Base-by-base conservation (phyloP, 106 monocot genomes). In the Dactylorhiza incarnata region DNA sequence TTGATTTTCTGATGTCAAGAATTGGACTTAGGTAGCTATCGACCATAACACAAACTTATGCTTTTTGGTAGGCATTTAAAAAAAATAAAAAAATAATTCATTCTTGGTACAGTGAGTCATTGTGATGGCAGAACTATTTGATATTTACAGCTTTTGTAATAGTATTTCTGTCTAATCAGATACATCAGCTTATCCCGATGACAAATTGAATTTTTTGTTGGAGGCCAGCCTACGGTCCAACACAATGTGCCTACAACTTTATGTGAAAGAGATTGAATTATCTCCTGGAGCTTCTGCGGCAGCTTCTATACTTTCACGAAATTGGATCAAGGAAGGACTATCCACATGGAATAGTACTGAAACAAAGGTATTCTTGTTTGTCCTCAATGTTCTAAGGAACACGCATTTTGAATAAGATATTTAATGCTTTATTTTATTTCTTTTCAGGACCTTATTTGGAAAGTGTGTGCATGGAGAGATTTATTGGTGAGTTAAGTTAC, bases 391-490 rank as follows among this genome's bases (percentile, higher is more conserved):
- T 47, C n/a, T 65, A 65, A 65, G 25, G 25, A 24, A 25, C 8
- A 26, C 11, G 5, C 53, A 75, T 29, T 59, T 54, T 43, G 45
- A 19, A 10, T 11, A 12, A 65, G 17, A 9, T 65, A 17, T 16
- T 17, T 81, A 20, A 56, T 73, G 45, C 7, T 58, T 7, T 14
- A 26, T 24, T 81, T 70, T 51, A 73, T 61, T 79, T 58, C 72
- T 71, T 83, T 76, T 74, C 83, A 97, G 96, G 93, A 97, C 73
- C 80, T 87, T 54, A 62, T 97, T 45, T 87, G 89, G 87, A 91
- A 80, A 81, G 48, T 97, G 8, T 97, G 91, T 78, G 84, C 82
- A 48, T 97, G 96, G 96, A 93, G 96, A 82, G 96, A 97, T 54
- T 81, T 97, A 84, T 88, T 91, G 96, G 95, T 95, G 55, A 85